Conservation (phyloP, 2,329 filamentous ascomycete species). For the Bipolaris sorokiniana region DNA sequence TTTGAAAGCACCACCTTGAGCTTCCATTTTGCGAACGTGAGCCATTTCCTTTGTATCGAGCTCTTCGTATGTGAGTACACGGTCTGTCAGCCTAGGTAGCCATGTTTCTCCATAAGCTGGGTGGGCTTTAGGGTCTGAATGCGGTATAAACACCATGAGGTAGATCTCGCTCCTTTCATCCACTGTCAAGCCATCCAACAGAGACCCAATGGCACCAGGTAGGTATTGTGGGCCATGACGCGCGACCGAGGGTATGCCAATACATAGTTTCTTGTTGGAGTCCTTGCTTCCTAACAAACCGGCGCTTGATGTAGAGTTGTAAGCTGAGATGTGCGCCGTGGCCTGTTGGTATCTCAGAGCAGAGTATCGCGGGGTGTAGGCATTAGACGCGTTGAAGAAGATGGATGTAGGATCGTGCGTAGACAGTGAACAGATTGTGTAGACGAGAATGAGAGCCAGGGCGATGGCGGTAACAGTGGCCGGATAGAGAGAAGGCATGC, state of each 20-base stretch:
- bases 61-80: slow-evolving; percentile 51
- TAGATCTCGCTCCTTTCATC: slow-evolving; percentile 52
- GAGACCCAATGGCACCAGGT: slow-evolving; percentile 50
- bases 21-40: slow-evolving; percentile 44
- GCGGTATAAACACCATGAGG: slow-evolving; percentile 54
- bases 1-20: slow-evolving; percentile 33
- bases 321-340: slow-evolving; percentile 30
- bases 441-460: slow-evolving; percentile 25
- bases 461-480: slow-evolving; percentile 25
- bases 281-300: slow-evolving; percentile 22
- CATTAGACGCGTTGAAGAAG: slow-evolving; percentile 44
- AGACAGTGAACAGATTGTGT: slow-evolving; percentile 33
- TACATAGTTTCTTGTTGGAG: slow-evolving; percentile 45
- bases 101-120: slow-evolving; percentile 51
- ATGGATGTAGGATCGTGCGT: slow-evolving; percentile 45
- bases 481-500: neutral
- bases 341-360: slow-evolving; percentile 39
- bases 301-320: slow-evolving; percentile 23
- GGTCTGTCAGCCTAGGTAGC: slow-evolving; percentile 49
- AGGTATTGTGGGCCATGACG: slow-evolving; percentile 52
- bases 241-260: slow-evolving; percentile 54
- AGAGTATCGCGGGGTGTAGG: slow-evolving; percentile 43
- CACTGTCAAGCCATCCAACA: slow-evolving; percentile 52
- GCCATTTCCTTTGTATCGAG: slow-evolving; percentile 37
- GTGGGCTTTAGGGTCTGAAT: slow-evolving; percentile 51